Base-by-base conservation (phyloP, 805 yeast genomes). In the Groenewaldozyma salmanticensis region DNA sequence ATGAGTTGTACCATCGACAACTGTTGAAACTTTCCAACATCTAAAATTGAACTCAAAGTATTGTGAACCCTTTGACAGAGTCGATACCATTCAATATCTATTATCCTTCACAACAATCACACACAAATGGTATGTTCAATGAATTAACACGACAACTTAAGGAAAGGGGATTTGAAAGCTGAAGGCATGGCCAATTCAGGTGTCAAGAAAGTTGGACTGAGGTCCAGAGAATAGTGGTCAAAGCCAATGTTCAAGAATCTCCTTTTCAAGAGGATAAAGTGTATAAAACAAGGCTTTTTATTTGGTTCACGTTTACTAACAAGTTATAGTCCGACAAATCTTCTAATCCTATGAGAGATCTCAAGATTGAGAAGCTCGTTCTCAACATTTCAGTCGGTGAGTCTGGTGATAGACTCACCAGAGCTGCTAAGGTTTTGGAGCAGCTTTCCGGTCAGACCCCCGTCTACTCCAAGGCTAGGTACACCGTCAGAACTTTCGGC, bases 391-490 rank as follows among this genome's bases (percentile, higher is more conserved):
- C 95, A 74, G 98, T 92, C 72, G 98, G 98, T 78, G 98, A 92
- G 77, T 88, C 96, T 73, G 98, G 98, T 80, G 98, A 92, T 75
- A 84, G 97, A 82, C 86, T 92, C 72, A 92, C 98, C 78, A 90
- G 98, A 84, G 98, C 98, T 63, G 92, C 98, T 68, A 92, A 92
- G 81, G 98, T 92, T 65, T 80, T 92, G 68, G 98, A 92, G 78
- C 98, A 92, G 79, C 83, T 92, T 65, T 90, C 97, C 61, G 98
- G 98, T 88, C 98, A 92, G 78, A 92, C 98, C 65, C 98, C 98
- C 71, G 98, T 92, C 62, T 96, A 85, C 73, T 88, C 97, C 63
- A 92, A 92, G 82, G 98, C 98, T 64, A 85, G 98, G 79, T 92
- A 92, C 86, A 92, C 98, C 58, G 96, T 92, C 65, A 87, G 98